phyloP scores from a whole-genome alignment of 306 rosid genomes.

The Cucurbita ficifolia region DNA sequence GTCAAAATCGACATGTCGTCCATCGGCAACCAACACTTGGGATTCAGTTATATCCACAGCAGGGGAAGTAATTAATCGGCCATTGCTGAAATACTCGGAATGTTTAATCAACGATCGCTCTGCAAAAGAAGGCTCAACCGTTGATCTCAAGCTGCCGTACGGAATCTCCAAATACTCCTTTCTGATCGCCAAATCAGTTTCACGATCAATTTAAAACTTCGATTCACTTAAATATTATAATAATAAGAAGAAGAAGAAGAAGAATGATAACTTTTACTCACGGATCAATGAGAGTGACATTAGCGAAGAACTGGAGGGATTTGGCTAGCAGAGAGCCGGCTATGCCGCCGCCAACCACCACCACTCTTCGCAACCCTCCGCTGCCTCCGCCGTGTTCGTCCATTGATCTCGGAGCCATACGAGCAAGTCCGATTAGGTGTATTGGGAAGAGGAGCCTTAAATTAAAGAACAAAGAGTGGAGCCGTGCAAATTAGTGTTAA shows the following conservation, averaged over 20 bases:
- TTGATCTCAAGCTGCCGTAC: constrained; percentile 64
- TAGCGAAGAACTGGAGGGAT: constrained; percentile 44
- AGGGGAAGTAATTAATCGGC: constrained; percentile 22
- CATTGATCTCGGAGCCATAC: background rate
- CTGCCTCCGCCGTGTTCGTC: background rate
- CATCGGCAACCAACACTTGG: constrained; percentile 47
- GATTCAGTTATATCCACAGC: constrained; percentile 37
- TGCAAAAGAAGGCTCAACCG: constrained; percentile 67
- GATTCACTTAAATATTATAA: background rate
- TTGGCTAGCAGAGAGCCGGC: constrained; percentile 56
- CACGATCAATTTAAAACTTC: background rate
- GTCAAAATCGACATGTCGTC: constrained; percentile 33
- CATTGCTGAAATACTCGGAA: constrained; percentile 42
- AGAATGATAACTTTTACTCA: constrained; percentile 6
- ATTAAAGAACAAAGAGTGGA: too few species aligned
- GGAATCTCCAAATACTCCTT: constrained; percentile 84
- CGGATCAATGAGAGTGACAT: constrained; percentile 62
- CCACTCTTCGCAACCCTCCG: constrained; percentile 24
- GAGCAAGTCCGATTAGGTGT: background rate
- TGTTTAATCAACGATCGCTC: constrained; percentile 52
- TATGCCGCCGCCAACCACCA: constrained; percentile 58
- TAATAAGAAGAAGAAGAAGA: background rate
- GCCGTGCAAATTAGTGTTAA: too few species aligned
- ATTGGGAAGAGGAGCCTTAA: background rate
- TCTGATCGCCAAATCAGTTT: constrained; percentile 12